Evolutionary conservation across 352 stramenopile species (phyloP), one percentile per base, ranked within the genome.

Genomic region (Phytophthora sp.): DNA sequence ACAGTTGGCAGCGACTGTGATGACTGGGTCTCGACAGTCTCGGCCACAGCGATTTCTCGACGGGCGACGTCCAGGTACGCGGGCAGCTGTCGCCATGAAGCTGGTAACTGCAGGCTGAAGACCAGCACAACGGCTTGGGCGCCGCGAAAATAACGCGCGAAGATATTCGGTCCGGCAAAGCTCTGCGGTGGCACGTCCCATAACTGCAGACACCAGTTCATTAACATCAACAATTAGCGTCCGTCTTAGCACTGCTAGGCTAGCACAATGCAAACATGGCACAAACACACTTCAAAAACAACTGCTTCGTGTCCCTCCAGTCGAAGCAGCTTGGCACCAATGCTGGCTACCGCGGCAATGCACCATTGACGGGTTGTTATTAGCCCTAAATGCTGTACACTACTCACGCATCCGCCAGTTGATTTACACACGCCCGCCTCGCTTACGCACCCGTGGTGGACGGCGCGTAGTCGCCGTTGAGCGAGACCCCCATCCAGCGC

Each of bases 161-260:
- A 64, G 58, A 91, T 87, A 21, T 31, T 49, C n/a, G 69, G 57
- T 13, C 82, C 78, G 0, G 69, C 64, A 50, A 79, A 91, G 46
- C 81, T 70, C 52, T 76, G 67, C 13, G 73, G 68, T n/a, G 80
- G 82, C 6, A 89, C 69, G 53, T 91, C 82, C 80, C 82, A 91
- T 0, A 91, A 52, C 80, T 91, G 20, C 13, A 27, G 29, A 42
- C 27, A 66, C 12, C 12, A 47, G 26, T 7, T 3, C 9, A 45
- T 54, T 29, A 57, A 52, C 30, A 51, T 13, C 24, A 57, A 47
- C 7, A 2, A n/a, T 42, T 13, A 58, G 26, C 13, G 24, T 45
- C 13, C 16, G 13, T 29, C 12, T 38, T 15, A 21, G n/a, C 2
- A 47, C n/a, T n/a, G n/a, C n/a, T n/a, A n/a, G n/a, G n/a, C n/a